Evolutionary conservation across 768 basidiomycete species (phyloP), one percentile per base, ranked within the genome.

Genomic region (Tephrocybe sp.): DNA sequence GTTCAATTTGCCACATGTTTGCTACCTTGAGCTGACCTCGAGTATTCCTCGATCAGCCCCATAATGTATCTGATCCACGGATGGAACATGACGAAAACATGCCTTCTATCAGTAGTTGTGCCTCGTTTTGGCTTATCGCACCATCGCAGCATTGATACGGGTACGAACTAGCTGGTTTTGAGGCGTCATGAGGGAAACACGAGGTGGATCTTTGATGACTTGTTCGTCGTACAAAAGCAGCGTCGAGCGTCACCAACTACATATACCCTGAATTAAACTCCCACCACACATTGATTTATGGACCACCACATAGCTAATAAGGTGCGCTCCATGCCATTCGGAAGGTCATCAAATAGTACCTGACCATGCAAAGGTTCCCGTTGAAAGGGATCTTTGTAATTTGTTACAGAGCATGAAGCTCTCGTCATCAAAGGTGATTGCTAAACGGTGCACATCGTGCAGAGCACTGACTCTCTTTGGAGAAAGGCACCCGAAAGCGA

Each of bases 381-480:
- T 64, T 51, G 74, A 78, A 45, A 63, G 78, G 51, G 79, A 84
- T 63, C 68, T 85, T 23, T 84, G 83, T 60, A 70, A 74, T 41
- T 66, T 84, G 0, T 51, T 85, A 32, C 74, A 77, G 44, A 72
- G 73, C 14, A 75, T 84, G 76, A 75, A 74, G 43, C 53, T 65
- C 30, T 56, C 67, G 2, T 44, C 56, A 51, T 56, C 63, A 48
- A 51, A 72, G 63, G 68, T 62, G 58, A 65, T 66, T 72, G 7
- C 7, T 39, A 6, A n/a, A 17, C 7, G n/a, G 20, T n/a, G 15
- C 15, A 65, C 23, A 53, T 56, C 53, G 65, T 32, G 21, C 18
- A 36, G 32, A 17, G 1, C 36, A 50, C 51, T 65, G 54, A 66
- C 50, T 51, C 44, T 63, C 57, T 52, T 58, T 71, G 71, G 78